Percentiles rank a stretch among this genome's conserved stretches.
These are phyloP conservation scores for Didymella segeticola DNA, from an alignment of 2,329 filamentous ascomycete genomes.

Conservation along the genomic window DNA sequence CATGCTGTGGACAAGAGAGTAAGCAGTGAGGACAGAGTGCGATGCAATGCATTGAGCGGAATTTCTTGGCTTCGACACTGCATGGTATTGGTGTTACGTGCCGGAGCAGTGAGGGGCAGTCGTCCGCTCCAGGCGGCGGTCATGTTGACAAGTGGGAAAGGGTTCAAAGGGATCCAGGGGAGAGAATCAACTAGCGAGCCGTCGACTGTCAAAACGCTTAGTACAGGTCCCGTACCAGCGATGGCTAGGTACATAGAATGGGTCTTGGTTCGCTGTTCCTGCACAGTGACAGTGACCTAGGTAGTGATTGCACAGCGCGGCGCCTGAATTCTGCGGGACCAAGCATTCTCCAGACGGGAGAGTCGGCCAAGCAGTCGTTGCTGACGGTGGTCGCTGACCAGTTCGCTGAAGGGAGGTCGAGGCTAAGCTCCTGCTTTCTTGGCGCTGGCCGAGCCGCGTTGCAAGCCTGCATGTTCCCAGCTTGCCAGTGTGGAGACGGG, in stretches of 20 bases:
- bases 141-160: background rate
- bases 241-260: no score
- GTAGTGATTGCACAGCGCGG: no score
- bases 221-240: no score
- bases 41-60: constrained; percentile 5
- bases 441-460: constrained; percentile 14
- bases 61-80: constrained; percentile 16
- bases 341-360: constrained; percentile 17
- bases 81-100: constrained; percentile 17
- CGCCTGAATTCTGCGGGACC: constrained; percentile 11
- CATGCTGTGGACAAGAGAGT: no score
- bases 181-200: background rate
- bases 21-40: background rate
- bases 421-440: constrained; percentile 17
- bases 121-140: background rate
- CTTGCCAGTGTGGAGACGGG: constrained; percentile 11
- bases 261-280: no score
- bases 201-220: constrained; percentile 8
- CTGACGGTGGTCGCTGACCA: background rate
- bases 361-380: background rate
- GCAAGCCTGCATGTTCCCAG: constrained; percentile 14
- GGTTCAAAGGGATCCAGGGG: background rate
- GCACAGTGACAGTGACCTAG: no score
- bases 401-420: constrained; percentile 18
- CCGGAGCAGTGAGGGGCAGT: constrained; percentile 13